Conservation (phyloP, 106 monocot genomes). For the Alisma plantagoaquatica region DNA sequence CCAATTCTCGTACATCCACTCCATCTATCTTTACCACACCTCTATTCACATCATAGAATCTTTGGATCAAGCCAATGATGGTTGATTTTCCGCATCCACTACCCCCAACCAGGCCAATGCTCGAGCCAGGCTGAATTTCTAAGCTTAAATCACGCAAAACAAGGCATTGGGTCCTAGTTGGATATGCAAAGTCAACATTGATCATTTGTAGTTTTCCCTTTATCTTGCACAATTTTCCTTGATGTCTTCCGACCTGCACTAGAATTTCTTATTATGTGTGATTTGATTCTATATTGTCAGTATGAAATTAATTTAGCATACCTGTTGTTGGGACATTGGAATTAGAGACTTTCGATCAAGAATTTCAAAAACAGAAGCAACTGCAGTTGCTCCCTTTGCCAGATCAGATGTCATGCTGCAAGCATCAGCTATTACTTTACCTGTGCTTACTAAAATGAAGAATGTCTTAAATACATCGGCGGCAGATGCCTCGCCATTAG, state of each 20-base stretch:
- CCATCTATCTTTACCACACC: constrained; percentile 52
- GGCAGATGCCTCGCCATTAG: constrained; percentile 36
- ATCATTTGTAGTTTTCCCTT: constrained; percentile 51
- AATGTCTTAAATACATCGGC: constrained; percentile 72
- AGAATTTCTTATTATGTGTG: neutral
- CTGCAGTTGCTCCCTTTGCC: constrained; percentile 55
- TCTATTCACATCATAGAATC: constrained; percentile 67
- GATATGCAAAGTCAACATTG: constrained; percentile 65
- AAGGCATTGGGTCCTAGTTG: constrained; percentile 31
- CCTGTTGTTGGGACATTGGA: constrained; percentile 18
- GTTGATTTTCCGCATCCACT: constrained; percentile 86
- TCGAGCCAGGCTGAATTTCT: constrained; percentile 43
- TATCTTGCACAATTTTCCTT: constrained; percentile 34
- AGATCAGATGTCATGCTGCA: constrained; percentile 86
- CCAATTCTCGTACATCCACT: constrained; percentile 37
- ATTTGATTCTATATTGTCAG: neutral
- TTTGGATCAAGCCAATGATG: constrained; percentile 57
- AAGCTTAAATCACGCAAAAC: constrained; percentile 54
- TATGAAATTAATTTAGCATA: constrained; percentile 4
- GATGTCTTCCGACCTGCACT: too few relatives aligned
- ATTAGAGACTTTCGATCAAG: constrained; percentile 44
- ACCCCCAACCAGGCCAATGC: constrained; percentile 48
- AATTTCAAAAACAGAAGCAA: constrained; percentile 56
- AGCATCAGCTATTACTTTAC: constrained; percentile 69
- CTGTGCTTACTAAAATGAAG: constrained; percentile 80